These are phyloP conservation scores for Fragaria vesca DNA, from an alignment of 306 rosid species.

Conservation along the genomic window DNA sequence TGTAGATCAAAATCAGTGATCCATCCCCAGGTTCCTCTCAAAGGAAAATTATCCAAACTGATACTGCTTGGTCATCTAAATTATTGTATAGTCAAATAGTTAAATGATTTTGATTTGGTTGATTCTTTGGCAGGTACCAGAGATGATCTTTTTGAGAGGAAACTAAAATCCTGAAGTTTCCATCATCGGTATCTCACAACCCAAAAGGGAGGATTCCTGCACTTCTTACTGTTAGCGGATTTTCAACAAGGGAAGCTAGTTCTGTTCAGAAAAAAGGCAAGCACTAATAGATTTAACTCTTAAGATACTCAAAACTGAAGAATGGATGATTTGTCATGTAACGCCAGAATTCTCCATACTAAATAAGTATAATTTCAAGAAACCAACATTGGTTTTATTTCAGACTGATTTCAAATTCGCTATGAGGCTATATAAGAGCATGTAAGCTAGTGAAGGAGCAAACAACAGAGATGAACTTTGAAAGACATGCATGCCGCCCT, in stretches of 20 bases:
- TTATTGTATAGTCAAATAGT: background rate
- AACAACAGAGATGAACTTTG: background rate
- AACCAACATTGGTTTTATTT: background rate
- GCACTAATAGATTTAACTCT: background rate
- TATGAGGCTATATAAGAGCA: background rate
- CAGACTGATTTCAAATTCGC: background rate
- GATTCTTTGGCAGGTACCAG: too few species aligned
- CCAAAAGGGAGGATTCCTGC: background rate
- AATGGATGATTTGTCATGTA: background rate
- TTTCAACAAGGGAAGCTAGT: background rate
- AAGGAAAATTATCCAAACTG: background rate
- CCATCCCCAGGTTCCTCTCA: background rate
- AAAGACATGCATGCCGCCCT: background rate
- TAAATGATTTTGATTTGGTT: background rate
- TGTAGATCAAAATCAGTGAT: background rate
- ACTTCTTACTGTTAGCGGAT: too few species aligned
- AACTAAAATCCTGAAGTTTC: background rate
- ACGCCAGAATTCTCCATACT: background rate
- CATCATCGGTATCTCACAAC: background rate
- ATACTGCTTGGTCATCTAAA: background rate
- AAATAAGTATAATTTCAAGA: background rate
- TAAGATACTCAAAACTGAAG: background rate
- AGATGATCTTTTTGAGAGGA: too few species aligned
- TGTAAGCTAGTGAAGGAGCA: background rate
- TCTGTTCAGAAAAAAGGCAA: background rate